Base-by-base conservation (phyloP, 2,329 filamentous ascomycete species). In the Venturia nashicola region DNA sequence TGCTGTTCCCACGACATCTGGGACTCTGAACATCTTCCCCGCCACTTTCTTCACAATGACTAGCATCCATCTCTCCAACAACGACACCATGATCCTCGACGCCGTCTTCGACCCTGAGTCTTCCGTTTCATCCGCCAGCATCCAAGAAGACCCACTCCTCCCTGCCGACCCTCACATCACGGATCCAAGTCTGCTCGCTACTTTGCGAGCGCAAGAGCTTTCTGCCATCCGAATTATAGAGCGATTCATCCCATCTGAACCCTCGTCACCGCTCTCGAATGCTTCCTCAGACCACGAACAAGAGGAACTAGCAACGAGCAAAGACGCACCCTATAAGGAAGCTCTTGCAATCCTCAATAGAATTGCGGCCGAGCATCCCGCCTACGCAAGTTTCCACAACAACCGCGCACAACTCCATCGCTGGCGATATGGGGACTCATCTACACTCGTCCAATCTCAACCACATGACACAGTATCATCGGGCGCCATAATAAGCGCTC, bases 371-470 rank as follows among this genome's bases (percentile, higher is more conserved):
- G 74, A 81, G 32, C 72, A 84, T 62, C 86, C 88, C 3, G 74
- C 76, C 40, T 92, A 92, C 73, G 87, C 88, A 27, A 89, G 86
- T 67, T 87, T 85, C 6, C 82, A 84, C 65, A 88, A 91, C 72
- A 92, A 93, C 73, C 81, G 88, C 61, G 89, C 86, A 2, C 89
- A 92, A 72, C 80, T 86, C 9, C 69, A 82, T 39, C 77, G 87
- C 27, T 77, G 86, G 59, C 74, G 85, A 64, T 85, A 87, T 67
- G 86, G 86, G 12, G 85, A 88, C 70, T 75, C 77, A 63, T 16
- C 48, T 5, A n/a, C 32, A 14, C 9, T 63, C 62, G 54, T 66
- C 20, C 63, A 57, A 66, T 65, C 34, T 23, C 42, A 11, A 16
- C 51, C 51, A 9, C 5, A 6, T 23, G 48, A 39, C 14, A 27